Evolutionary conservation across 2,329 filamentous ascomycete genomes (phyloP), one percentile per base, ranked within the genome.

Genomic region (Periconia sp.): DNA sequence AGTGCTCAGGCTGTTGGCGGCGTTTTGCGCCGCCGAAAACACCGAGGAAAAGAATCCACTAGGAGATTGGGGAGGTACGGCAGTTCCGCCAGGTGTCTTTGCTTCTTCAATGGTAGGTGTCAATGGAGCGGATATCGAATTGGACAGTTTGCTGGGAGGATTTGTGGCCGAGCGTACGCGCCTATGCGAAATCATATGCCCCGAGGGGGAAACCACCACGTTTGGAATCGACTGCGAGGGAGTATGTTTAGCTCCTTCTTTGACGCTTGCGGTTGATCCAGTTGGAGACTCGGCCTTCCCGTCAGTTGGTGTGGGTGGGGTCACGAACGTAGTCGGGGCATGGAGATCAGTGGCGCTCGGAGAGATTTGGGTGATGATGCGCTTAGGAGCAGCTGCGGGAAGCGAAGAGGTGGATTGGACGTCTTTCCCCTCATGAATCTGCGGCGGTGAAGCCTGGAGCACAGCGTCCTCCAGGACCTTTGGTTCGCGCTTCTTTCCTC

Each of bases 11-110:
- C 83, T 85, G 52, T 77, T 90, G 11, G 92, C 91, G 30, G 92
- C 92, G 79, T 87, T 96, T 70, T 97, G 92, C 13, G 94, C 94
- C 32, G 87, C 92, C 28, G 90, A 92, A 52, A 99, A 84, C 64
- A 99, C 88, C 18, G 89, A 92, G 4, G 90, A 95, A 72, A 99
- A 97, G 74, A 99, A 97, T 1, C 91, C 86, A 25, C 69, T 69
- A 22, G 70, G 71, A 40, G 73, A 72, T 36, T 72, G 70, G 22
- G 71, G 73, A 26, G 68, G 65, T 21, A 72, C 71, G n/a, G 75
- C 66, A 33, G 80, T 76, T 40, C 82, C 79, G 21, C 81, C 76
- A 23, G 83, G 61, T 57, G 80, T 77, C 48, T 82, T 84, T n/a
- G 75, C 65, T 57, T 85, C 85, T 67, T 96, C 92, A 25, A 83